These are phyloP conservation scores for Cryphonectria parasitica DNA, from an alignment of 2,329 filamentous ascomycete species.

Conservation along the genomic window DNA sequence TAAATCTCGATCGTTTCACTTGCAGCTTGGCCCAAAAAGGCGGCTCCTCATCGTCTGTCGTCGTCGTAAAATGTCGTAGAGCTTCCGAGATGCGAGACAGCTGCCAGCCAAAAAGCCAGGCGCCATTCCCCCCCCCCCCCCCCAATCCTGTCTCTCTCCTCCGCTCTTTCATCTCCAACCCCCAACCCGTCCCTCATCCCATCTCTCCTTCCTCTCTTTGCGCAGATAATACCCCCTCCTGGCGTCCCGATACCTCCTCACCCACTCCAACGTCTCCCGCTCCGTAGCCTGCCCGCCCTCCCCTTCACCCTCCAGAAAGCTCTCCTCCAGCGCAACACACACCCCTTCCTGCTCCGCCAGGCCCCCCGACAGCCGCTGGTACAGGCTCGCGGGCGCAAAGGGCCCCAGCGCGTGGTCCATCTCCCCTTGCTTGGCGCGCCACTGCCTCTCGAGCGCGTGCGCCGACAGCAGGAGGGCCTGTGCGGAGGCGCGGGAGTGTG, in stretches of 20 bases:
- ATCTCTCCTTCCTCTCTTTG: conserved; percentile 85
- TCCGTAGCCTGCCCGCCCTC: conserved; percentile 64
- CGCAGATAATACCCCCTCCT: conserved; percentile 78
- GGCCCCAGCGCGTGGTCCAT: conserved; percentile 84
- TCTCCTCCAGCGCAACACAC: conserved; percentile 85
- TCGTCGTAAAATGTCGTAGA: background rate
- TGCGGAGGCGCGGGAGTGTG: conserved; percentile 67
- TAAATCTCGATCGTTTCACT: background rate
- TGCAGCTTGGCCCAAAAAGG: background rate
- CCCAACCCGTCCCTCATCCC: conserved; percentile 94
- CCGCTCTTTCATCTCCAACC: conserved; percentile 86
- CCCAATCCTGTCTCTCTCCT: conserved; percentile 90
- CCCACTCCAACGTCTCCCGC: conserved; percentile 84
- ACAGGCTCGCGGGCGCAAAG: conserved; percentile 85
- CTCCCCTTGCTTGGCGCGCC: conserved; percentile 84
- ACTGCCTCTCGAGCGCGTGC: conserved; percentile 88
- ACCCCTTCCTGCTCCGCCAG: conserved; percentile 82
- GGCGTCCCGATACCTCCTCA: conserved; percentile 78
- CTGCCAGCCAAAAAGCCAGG: background rate
- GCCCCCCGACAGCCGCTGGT: conserved; percentile 76
- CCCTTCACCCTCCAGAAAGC: conserved; percentile 72
- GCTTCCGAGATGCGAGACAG: background rate
- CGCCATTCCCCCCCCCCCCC: conserved; percentile 70
- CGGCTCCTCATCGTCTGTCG: background rate
- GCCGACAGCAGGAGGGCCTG: conserved; percentile 83